A percentile compares a stretch with the other conserved stretches of the same genome.
phyloP scores from a whole-genome alignment of 164 flowering plant genomes.

The Taxillus chinensis region DNA sequence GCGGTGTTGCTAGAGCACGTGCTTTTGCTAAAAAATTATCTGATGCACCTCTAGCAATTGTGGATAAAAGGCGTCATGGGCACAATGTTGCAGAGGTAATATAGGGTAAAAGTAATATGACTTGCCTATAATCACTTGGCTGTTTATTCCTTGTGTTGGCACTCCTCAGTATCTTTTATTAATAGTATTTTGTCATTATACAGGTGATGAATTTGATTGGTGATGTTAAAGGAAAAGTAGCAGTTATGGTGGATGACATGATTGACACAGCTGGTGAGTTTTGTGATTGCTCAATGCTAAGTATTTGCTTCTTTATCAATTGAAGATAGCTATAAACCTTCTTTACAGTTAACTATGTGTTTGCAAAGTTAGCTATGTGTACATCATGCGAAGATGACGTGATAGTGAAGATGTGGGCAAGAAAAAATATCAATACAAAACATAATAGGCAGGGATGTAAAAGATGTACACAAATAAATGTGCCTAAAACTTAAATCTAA shows the following conservation, averaged over 20 bases:
- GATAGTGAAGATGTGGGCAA: no score
- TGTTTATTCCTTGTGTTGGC: not conserved
- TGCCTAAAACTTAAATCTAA: no score
- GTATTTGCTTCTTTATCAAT: no score
- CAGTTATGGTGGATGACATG: conserved; percentile 99
- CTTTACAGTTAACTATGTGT: not conserved
- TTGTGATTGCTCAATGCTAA: not conserved
- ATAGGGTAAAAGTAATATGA: not conserved
- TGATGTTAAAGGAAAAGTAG: conserved; percentile 93
- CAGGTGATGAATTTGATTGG: conserved; percentile 99
- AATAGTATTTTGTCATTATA: conserved; percentile 9
- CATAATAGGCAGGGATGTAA: no score
- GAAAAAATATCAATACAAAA: no score
- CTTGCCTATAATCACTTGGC: not conserved
- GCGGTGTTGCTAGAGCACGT: conserved; percentile 97
- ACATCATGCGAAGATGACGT: no score
- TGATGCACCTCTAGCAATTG: conserved; percentile 99
- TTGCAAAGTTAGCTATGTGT: no score
- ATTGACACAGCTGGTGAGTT: conserved; percentile 95
- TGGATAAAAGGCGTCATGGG: conserved; percentile 96
- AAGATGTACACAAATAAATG: no score
- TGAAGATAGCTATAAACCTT: not conserved
- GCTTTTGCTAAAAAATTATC: conserved; percentile 95
- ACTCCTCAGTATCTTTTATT: no score
- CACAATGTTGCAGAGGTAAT: conserved; percentile 96